Evolutionary conservation across 257 asterid genomes (phyloP), one percentile per base, ranked within the genome.

Genomic region (Plectranthus barbatus): DNA sequence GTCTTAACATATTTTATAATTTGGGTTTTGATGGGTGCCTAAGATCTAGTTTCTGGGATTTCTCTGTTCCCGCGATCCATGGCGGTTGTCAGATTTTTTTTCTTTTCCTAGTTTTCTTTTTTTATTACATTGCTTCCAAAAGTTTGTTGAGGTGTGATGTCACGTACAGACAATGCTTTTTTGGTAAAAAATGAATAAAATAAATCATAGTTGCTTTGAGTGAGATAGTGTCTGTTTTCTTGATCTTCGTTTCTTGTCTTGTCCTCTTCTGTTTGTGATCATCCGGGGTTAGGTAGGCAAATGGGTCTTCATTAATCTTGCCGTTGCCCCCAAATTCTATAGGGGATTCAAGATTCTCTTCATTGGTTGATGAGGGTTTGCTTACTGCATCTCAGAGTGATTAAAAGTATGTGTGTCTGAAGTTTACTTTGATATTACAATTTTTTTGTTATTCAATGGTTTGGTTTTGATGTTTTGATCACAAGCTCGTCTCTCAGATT

Each of bases 181-280:
- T 34, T 8, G 8, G 4, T 3, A 36, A 36, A 4, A 36, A 36
- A 36, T 36, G 5, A 31, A 31, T 36, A 0, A n/a, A n/a, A n/a
- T n/a, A 10, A 57, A 24, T 42, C 37, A n/a, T 52, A n/a, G 68
- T 24, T 17, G 63, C 67, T 53, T 41, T 36, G 41, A 59, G 55
- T 47, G 33, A 37, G 55, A 60, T 17, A 59, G 6, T 9, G 14
- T 34, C 19, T 60, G 4, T 24, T 34, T 29, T 39, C 24, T 41
- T 14, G n/a, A 2, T 41, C 13, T 17, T 36, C 15, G 53, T 45
- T n/a, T n/a, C n/a, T 55, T 36, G 15, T 63, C 23, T 37, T 34
- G n/a, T 42, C 34, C 37, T 45, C 29, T 44, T 20, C 33, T 34
- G 6, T 53, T 3, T 45, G 33, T 4, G 15, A 6, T 7, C 19